These are phyloP conservation scores for Teunomyces barrocoloradensis DNA, from an alignment of 805 yeast genomes.

Conservation along the genomic window DNA sequence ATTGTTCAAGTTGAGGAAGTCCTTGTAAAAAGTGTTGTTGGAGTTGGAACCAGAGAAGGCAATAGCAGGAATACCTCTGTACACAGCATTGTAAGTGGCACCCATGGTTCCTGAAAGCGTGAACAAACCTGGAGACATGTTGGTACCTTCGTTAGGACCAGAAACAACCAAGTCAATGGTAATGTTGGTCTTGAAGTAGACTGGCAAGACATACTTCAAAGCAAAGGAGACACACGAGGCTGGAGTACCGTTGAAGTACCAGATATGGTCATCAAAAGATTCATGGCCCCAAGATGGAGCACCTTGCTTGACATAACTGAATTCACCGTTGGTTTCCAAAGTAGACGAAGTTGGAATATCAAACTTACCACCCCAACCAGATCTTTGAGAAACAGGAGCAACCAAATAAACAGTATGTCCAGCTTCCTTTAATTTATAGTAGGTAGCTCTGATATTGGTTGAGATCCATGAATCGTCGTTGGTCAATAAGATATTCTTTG, in stretches of 20 bases:
- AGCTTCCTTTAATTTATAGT: constrained; percentile 32
- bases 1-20: constrained; percentile 40
- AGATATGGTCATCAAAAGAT: constrained; percentile 22
- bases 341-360: constrained; percentile 38
- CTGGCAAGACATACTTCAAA: constrained; percentile 47
- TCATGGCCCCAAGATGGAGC: constrained; percentile 58
- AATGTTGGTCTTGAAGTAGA: constrained; percentile 36
- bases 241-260: constrained; percentile 60
- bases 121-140: constrained; percentile 40
- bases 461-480: constrained; percentile 20
- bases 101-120: constrained; percentile 53
- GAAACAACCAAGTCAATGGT: constrained; percentile 48
- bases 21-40: constrained; percentile 50
- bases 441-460: constrained; percentile 23
- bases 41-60: constrained; percentile 52
- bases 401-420: constrained; percentile 50
- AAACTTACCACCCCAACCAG: constrained; percentile 57
- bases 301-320: constrained; percentile 46
- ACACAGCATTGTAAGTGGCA: constrained; percentile 46
- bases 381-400: constrained; percentile 51
- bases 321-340: constrained; percentile 46
- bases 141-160: constrained; percentile 55
- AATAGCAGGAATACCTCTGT: constrained; percentile 49
- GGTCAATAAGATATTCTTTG: constrained; percentile 19
- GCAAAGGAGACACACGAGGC: constrained; percentile 51